These are phyloP conservation scores for Xylaria sp. DNA, from an alignment of 2,329 filamentous ascomycete genomes.

Conservation along the genomic window DNA sequence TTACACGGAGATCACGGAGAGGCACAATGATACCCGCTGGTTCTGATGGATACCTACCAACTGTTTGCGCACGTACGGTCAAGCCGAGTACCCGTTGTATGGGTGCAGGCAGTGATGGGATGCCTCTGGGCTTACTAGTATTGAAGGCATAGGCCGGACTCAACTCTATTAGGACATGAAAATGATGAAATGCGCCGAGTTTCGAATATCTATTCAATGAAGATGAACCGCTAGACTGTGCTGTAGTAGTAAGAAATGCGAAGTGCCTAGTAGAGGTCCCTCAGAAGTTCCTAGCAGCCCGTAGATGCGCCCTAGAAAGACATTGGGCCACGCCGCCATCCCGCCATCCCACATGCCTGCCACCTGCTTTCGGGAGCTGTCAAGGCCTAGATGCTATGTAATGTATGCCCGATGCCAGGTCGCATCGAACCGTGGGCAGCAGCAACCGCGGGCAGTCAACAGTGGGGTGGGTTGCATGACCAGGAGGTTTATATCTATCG, in stretches of 20 bases:
- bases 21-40: constrained; percentile 25
- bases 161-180: constrained; percentile 3
- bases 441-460: no score
- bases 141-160: constrained; percentile 9
- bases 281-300: no score
- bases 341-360: no score
- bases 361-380: neutral
- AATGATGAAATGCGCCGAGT: neutral
- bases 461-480: neutral
- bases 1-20: constrained; percentile 14
- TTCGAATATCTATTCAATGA: no score
- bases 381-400: neutral
- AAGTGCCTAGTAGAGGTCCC: no score
- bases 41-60: constrained; percentile 4
- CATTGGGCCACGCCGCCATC: neutral
- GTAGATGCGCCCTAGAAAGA: no score
- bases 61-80: neutral
- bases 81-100: neutral
- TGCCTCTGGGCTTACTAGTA: neutral
- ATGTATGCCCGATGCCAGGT: neutral
- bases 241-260: no score
- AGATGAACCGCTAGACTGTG: no score
- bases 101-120: neutral
- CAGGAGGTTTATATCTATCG: neutral
- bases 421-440: neutral